These are phyloP conservation scores for Paraglomus brasilianum DNA, from an alignment of 192 early-diverging fungal genomes.

Conservation along the genomic window DNA sequence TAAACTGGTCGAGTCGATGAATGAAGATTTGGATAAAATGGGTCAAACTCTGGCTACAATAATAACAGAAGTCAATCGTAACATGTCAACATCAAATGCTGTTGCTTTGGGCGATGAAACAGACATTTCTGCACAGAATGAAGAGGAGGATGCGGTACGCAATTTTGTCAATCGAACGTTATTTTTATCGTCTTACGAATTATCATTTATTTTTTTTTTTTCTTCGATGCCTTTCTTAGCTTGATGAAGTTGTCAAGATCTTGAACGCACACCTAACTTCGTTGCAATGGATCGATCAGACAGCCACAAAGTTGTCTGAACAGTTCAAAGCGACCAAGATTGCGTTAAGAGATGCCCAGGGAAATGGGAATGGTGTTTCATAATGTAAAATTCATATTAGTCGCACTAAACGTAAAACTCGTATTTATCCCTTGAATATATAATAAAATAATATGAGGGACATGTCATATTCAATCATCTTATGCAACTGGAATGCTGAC, in stretches of 20 bases:
- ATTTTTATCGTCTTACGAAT: slow-evolving; percentile 6
- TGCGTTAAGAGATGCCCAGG: background rate
- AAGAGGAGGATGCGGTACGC: slow-evolving; percentile 44
- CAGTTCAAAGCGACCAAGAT: slow-evolving; percentile 51
- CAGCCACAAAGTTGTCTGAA: slow-evolving; percentile 53
- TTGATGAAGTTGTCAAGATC: slow-evolving; percentile 81
- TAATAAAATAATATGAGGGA: too few relatives aligned
- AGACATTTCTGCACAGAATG: background rate
- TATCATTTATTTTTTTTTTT: background rate
- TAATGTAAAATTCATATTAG: too few relatives aligned
- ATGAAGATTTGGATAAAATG: slow-evolving; percentile 87
- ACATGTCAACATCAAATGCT: slow-evolving; percentile 38
- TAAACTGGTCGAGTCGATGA: slow-evolving; percentile 80
- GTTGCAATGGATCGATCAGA: slow-evolving; percentile 89
- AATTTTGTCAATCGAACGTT: background rate
- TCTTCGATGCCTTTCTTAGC: slow-evolving; percentile 29
- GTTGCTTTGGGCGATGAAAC: slow-evolving; percentile 36
- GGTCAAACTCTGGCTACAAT: slow-evolving; percentile 71
- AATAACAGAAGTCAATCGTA: slow-evolving; percentile 85
- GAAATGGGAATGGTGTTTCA: too few relatives aligned
- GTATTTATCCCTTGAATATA: too few relatives aligned
- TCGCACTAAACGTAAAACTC: too few relatives aligned
- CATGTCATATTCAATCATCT: too few relatives aligned
- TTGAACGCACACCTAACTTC: slow-evolving; percentile 89
- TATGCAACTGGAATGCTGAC: too few relatives aligned